phyloP scores from a whole-genome alignment of 768 basidiomycete species.

The Lentinula guzmanii region DNA sequence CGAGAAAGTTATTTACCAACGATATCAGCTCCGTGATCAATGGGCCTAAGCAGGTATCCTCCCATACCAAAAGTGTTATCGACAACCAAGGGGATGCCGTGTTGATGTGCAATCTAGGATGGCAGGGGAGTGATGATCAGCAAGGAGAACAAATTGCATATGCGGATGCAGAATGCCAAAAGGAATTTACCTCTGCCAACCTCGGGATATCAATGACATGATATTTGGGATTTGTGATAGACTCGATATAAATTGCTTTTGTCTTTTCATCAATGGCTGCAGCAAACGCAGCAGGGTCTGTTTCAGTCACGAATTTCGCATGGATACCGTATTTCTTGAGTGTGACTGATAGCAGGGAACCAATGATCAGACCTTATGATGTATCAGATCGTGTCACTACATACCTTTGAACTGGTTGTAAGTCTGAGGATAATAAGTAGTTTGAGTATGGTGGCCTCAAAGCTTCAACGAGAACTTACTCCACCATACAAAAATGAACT shows the following conservation, averaged over 20 bases:
- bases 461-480: slow-evolving; percentile 23
- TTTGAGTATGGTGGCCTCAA: neutral
- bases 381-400: neutral
- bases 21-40: slow-evolving; percentile 18
- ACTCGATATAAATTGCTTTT: slow-evolving; percentile 54
- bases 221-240: slow-evolving; percentile 58
- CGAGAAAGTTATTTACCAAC: slow-evolving; percentile 19
- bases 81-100: slow-evolving; percentile 57
- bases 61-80: slow-evolving; percentile 63
- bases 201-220: slow-evolving; percentile 50
- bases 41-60: slow-evolving; percentile 14
- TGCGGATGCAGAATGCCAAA: neutral
- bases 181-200: slow-evolving; percentile 33
- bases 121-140: neutral
- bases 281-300: slow-evolving; percentile 39
- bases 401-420: slow-evolving; percentile 62
- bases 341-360: slow-evolving; percentile 28
- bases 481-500: slow-evolving; percentile 57
- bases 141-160: too few species aligned
- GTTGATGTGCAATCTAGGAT: slow-evolving; percentile 48
- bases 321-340: slow-evolving; percentile 51
- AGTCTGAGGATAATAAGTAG: slow-evolving; percentile 26
- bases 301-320: slow-evolving; percentile 45
- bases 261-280: slow-evolving; percentile 57
- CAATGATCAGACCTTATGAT: neutral